Evolutionary conservation across 768 basidiomycete species (phyloP).

Genomic region (Pisolithus orientalis): DNA sequence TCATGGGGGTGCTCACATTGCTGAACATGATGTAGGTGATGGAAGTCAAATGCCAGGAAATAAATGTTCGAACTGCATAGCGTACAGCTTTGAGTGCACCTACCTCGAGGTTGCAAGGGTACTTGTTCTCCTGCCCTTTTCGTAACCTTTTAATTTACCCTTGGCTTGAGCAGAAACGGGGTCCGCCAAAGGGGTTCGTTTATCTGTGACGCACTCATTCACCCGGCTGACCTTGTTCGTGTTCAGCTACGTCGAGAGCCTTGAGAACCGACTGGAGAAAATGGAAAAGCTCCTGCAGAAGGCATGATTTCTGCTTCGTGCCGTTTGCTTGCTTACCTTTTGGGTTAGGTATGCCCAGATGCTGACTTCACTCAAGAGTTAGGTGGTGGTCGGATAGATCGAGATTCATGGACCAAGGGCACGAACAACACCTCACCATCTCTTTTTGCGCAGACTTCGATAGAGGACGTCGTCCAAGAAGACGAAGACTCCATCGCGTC

Average conservation of each 20-base stretch:
- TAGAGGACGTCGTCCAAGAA: slow-evolving; percentile 20
- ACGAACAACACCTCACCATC: slow-evolving; percentile 9
- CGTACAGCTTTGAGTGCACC: slow-evolving; percentile 44
- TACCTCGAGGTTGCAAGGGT: slow-evolving; percentile 55
- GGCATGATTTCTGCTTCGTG: slow-evolving; percentile 25
- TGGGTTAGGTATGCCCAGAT: slow-evolving; percentile 58
- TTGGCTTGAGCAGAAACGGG: slow-evolving; percentile 31
- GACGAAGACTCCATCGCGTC: slow-evolving; percentile 22
- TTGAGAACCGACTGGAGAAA: slow-evolving; percentile 57
- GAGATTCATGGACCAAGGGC: slow-evolving; percentile 28
- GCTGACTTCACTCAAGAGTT: slow-evolving; percentile 56
- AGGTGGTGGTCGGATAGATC: slow-evolving; percentile 36
- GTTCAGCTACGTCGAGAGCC: slow-evolving; percentile 51
- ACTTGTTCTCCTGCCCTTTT: slow-evolving; percentile 3
- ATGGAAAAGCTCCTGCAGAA: slow-evolving; percentile 56
- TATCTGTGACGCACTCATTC: neutral
- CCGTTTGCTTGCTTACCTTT: slow-evolving; percentile 1
- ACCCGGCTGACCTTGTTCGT: neutral
- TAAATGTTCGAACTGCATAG: slow-evolving; percentile 50
- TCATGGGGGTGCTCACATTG: neutral
- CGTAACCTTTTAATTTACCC: neutral
- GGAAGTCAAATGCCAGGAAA: slow-evolving; percentile 53
- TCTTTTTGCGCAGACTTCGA: neutral
- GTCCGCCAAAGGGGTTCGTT: slow-evolving; percentile 31
- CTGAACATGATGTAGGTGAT: slow-evolving; percentile 36